Base-by-base conservation (phyloP, 176 grass and related monocot species). In the Rhynchospora pubera region DNA sequence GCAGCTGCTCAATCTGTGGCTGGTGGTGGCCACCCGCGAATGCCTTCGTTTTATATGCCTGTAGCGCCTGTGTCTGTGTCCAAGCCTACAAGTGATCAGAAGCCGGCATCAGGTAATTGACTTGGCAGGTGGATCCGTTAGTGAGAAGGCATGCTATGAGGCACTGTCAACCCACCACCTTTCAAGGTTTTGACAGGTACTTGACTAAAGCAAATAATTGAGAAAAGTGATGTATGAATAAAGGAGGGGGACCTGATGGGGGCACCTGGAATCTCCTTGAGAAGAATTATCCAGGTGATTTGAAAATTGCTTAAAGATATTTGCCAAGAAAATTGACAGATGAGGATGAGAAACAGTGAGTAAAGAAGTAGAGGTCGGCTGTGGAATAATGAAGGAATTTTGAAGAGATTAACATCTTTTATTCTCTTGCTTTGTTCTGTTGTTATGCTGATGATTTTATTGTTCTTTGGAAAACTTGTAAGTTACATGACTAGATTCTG, bases 31-130 rank as follows among this genome's bases (percentile, higher is more conserved):
- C 90, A 87, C 44, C 52, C 87, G 48, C 84, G 89, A 60, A 84
- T 93, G 77, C 64, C n/a, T 0, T 79, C 84, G 0, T 88, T 99
- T 1, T 88, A 89, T 23, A 53, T 82, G 79, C 32, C 89, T 39
- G 78, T 91, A 89, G 73, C 79, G 15, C 58, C 82, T 0, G 80
- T 85, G 80, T 80, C 92, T 0, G 64, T 90, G 22, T 50, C 42
- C 3, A 95, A 99, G 78, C 87, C 88, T 4, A 55, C 84, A 4
- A 83, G 77, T 42, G 93, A 99, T 66, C 89, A 93, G 79, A 95
- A 95, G 77, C 93, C 96, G 85, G 91, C 90, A 79, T 89, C 89
- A 62, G 96, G 96, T 93, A 95, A 88, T 24, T 55, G 6, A 74
- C 70, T 34, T 15, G 3, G 57, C 30, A 53, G 47, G 12, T 77